These are phyloP conservation scores for Trichophyton simii DNA, from an alignment of 2,329 filamentous ascomycete species.

Conservation along the genomic window DNA sequence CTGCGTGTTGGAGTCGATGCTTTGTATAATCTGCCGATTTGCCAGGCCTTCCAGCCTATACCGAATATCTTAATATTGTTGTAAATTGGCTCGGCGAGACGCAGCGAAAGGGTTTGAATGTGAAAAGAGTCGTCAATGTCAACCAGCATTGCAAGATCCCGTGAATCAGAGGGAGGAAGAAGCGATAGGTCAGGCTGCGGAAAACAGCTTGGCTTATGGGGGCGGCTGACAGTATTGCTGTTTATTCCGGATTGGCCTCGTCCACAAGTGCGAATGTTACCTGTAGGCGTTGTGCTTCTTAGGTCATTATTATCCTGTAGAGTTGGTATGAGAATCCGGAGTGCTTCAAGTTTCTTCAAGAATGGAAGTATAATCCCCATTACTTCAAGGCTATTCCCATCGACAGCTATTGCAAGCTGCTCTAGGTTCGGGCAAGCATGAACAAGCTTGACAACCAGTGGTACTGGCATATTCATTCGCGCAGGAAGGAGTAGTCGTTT, in stretches of 20 bases:
- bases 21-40: constrained; percentile 27
- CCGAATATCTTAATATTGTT: constrained; percentile 25
- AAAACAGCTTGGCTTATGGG: not conserved
- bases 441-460: constrained; percentile 40
- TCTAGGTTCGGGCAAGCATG: constrained; percentile 46
- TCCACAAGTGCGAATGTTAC: not conserved
- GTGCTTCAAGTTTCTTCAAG: constrained; percentile 27
- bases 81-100: constrained; percentile 24
- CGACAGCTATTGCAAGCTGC: constrained; percentile 43
- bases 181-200: not conserved
- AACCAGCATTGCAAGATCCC: constrained; percentile 24
- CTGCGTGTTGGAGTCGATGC: constrained; percentile 13
- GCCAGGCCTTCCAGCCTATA: constrained; percentile 29
- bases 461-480: constrained; percentile 41
- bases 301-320: not conserved
- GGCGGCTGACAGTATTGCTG: not conserved
- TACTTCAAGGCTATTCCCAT: constrained; percentile 29
- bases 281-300: not conserved
- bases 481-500: constrained; percentile 46
- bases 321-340: constrained; percentile 31
- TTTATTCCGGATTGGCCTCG: not conserved
- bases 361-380: constrained; percentile 29
- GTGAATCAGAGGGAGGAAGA: constrained; percentile 9
- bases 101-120: constrained; percentile 20
- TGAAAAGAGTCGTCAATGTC: constrained; percentile 27